A percentile compares a stretch with the other conserved stretches of the same genome.
These are phyloP conservation scores for Heracleum sosnowskyi DNA, from an alignment of 129 eudicot species.

Conservation along the genomic window DNA sequence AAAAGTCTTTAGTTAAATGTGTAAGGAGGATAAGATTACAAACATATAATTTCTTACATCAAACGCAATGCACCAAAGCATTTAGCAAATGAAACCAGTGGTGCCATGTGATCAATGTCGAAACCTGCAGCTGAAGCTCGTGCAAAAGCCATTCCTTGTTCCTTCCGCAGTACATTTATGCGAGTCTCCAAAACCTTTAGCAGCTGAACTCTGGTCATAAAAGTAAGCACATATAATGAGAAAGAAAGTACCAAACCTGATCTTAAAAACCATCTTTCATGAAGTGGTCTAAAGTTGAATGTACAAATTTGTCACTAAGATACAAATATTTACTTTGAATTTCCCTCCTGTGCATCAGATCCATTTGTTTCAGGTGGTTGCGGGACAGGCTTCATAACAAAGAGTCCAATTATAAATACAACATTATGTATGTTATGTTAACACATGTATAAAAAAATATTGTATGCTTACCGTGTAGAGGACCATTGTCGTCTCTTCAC, in stretches of 20 bases:
- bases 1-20: background rate
- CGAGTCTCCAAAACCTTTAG: slow-evolving; percentile 83
- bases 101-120: slow-evolving; percentile 65
- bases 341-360: slow-evolving; percentile 45
- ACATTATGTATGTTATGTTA: background rate
- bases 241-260: background rate
- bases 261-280: background rate
- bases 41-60: slow-evolving; percentile 38
- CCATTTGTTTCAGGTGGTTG: slow-evolving; percentile 34
- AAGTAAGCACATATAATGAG: slow-evolving; percentile 3
- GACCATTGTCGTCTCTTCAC: slow-evolving; percentile 78
- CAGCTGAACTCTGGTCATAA: slow-evolving; percentile 62
- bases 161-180: slow-evolving; percentile 67
- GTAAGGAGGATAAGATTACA: background rate
- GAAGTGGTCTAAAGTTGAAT: background rate
- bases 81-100: slow-evolving; percentile 68
- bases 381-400: slow-evolving; percentile 53
- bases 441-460: slow-evolving; percentile 3
- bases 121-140: slow-evolving; percentile 97
- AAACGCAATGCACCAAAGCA: slow-evolving; percentile 90
- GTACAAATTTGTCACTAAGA: slow-evolving; percentile 2
- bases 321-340: slow-evolving; percentile 50
- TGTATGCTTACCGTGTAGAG: slow-evolving; percentile 59
- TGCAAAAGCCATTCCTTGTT: slow-evolving; percentile 99
- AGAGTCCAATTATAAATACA: background rate